Evolutionary conservation across 805 yeast genomes (phyloP).

Genomic region (Geotrichum ghanense): DNA sequence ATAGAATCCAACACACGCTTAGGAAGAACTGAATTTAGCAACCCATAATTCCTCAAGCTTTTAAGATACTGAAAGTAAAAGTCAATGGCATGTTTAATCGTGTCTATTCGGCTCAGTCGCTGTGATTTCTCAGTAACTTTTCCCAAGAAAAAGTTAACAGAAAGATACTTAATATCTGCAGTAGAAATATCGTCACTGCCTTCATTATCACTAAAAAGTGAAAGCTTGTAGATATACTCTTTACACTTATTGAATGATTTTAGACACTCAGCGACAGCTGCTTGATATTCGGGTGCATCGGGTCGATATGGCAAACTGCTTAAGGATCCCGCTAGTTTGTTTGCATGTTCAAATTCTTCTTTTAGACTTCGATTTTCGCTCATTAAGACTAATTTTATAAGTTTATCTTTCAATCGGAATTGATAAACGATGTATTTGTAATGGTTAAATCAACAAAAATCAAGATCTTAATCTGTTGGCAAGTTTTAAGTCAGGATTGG

Average conservation of each 20-base stretch:
- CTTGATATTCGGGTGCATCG: slow-evolving; percentile 12
- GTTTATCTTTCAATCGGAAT: too few relatives aligned
- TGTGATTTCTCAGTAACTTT: slow-evolving; percentile 23
- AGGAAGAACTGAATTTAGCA: slow-evolving; percentile 15
- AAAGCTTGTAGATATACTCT: slow-evolving; percentile 32
- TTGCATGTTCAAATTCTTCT: slow-evolving; percentile 6
- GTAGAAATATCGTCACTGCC: slow-evolving; percentile 57
- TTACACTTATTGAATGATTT: slow-evolving; percentile 36
- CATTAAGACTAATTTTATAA: background rate
- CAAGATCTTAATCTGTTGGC: too few relatives aligned
- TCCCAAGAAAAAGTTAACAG: slow-evolving; percentile 51
- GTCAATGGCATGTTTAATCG: slow-evolving; percentile 13
- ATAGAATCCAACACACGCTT: slow-evolving; percentile 4
- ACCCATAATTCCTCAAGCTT: background rate
- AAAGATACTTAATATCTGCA: slow-evolving; percentile 45
- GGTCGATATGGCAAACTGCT: background rate
- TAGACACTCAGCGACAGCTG: slow-evolving; percentile 27
- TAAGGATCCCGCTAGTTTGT: slow-evolving; percentile 14
- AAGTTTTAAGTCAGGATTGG: too few relatives aligned
- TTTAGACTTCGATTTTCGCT: slow-evolving; percentile 1
- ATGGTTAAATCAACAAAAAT: too few relatives aligned
- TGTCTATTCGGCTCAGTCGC: slow-evolving; percentile 9
- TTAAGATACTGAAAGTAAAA: slow-evolving; percentile 18
- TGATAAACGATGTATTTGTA: too few relatives aligned
- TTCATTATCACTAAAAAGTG: slow-evolving; percentile 66